A percentile compares a stretch with the other conserved stretches of the same genome.
These are phyloP conservation scores for Myxozyma mucilagina DNA, from an alignment of 805 yeast species.

Conservation along the genomic window DNA sequence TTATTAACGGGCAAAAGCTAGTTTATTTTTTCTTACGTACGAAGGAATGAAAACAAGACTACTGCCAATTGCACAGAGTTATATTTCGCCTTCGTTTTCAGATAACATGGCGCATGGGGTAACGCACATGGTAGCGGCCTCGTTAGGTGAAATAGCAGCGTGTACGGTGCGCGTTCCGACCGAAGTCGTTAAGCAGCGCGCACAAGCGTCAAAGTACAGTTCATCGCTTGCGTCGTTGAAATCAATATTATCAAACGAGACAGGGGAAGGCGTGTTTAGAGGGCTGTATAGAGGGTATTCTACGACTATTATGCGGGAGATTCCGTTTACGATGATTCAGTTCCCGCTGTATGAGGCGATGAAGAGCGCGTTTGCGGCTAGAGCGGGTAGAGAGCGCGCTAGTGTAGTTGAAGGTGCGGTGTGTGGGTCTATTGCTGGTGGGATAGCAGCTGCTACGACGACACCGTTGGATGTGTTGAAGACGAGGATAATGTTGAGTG, in stretches of 20 bases:
- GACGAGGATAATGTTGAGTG: conserved; percentile 83
- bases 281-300: conserved; percentile 93
- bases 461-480: conserved; percentile 94
- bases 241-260: conserved; percentile 58
- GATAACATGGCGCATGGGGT: conserved; percentile 41
- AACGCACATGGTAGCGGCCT: conserved; percentile 85
- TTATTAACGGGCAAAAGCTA: conserved; percentile 43
- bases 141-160: conserved; percentile 89
- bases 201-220: conserved; percentile 67
- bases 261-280: conserved; percentile 73
- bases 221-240: conserved; percentile 68
- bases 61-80: conserved; percentile 31
- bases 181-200: conserved; percentile 91
- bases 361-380: conserved; percentile 59
- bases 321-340: conserved; percentile 94
- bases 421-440: conserved; percentile 93
- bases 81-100: background rate
- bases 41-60: conserved; percentile 61
- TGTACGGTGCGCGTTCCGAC: conserved; percentile 95
- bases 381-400: conserved; percentile 45
- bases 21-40: conserved; percentile 78
- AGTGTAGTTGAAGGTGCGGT: conserved; percentile 78
- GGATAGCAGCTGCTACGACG: conserved; percentile 89
- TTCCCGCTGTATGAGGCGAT: conserved; percentile 89
- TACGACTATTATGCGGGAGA: conserved; percentile 89